Conservation (phyloP, 495 filamentous ascomycete species). For the Aspergillus hancockii region DNA sequence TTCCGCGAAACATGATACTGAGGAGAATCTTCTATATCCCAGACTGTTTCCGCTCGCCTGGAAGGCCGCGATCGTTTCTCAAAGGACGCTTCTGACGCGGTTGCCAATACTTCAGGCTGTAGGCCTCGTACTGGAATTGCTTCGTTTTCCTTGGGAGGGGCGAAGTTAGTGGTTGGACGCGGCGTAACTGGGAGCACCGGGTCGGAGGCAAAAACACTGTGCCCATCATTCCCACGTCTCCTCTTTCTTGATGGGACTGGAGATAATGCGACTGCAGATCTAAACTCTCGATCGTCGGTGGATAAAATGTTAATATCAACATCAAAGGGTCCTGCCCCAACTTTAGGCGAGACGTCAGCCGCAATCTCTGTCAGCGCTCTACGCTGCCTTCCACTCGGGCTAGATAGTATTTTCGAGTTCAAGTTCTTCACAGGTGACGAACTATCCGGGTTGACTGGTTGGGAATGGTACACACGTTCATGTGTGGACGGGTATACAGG, state of each 20-base stretch:
- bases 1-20: slow-evolving; percentile 29
- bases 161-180: slow-evolving; percentile 17
- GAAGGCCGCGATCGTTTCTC: slow-evolving; percentile 26
- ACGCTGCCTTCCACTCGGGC: slow-evolving; percentile 44
- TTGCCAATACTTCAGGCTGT: slow-evolving; percentile 14
- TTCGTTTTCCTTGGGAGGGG: slow-evolving; percentile 11
- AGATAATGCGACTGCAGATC: slow-evolving; percentile 35
- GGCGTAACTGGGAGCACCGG: slow-evolving; percentile 35
- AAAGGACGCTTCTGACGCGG: slow-evolving; percentile 16
- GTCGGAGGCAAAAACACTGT: slow-evolving; percentile 34
- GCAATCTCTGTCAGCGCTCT: slow-evolving; percentile 50
- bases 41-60: slow-evolving; percentile 35
- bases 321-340: slow-evolving; percentile 35
- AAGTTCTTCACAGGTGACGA: slow-evolving; percentile 35
- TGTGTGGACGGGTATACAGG: slow-evolving; percentile 29
- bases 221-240: slow-evolving; percentile 39
- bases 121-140: slow-evolving; percentile 13
- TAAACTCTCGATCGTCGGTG: slow-evolving; percentile 46
- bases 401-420: slow-evolving; percentile 39
- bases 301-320: slow-evolving; percentile 44
- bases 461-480: slow-evolving; percentile 25
- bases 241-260: slow-evolving; percentile 41
- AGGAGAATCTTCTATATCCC: slow-evolving; percentile 41
- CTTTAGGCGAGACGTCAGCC: slow-evolving; percentile 43
- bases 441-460: slow-evolving; percentile 25